These are phyloP conservation scores for Postia placenta DNA, from an alignment of 768 basidiomycete genomes.

Conservation along the genomic window DNA sequence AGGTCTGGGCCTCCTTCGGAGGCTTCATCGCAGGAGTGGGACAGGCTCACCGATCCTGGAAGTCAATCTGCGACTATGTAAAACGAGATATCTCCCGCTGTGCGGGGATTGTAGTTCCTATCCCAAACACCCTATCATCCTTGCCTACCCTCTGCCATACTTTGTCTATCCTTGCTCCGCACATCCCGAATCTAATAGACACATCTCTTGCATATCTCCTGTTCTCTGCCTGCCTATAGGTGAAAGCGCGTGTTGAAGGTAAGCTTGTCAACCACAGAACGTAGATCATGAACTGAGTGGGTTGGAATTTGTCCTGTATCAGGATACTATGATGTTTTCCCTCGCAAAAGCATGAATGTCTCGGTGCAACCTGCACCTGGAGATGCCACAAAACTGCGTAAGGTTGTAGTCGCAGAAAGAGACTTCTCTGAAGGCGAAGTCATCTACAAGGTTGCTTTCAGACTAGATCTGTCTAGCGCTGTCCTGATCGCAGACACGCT, in stretches of 20 bases:
- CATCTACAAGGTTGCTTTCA: slow-evolving; percentile 59
- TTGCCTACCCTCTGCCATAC: slow-evolving; percentile 4
- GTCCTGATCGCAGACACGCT: not conserved
- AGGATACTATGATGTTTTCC: slow-evolving; percentile 79
- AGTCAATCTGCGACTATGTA: slow-evolving; percentile 31
- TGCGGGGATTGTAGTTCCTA: not conserved
- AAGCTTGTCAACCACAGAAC: slow-evolving; percentile 32
- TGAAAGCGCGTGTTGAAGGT: slow-evolving; percentile 70
- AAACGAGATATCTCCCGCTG: slow-evolving; percentile 6
- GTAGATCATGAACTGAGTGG: slow-evolving; percentile 16
- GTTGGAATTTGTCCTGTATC: slow-evolving; percentile 19
- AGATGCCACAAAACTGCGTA: slow-evolving; percentile 22
- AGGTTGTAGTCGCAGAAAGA: slow-evolving; percentile 53
- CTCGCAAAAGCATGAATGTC: slow-evolving; percentile 67
- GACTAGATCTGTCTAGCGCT: not conserved
- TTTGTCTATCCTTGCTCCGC: slow-evolving; percentile 16
- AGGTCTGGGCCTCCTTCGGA: slow-evolving; percentile 73
- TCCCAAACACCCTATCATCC: slow-evolving; percentile 9
- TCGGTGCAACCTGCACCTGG: slow-evolving; percentile 38
- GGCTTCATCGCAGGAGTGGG: slow-evolving; percentile 88
- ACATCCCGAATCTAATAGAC: slow-evolving; percentile 20
- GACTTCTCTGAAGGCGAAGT: slow-evolving; percentile 66
- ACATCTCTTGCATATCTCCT: slow-evolving; percentile 19
- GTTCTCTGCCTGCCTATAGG: slow-evolving; percentile 36
- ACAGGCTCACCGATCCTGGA: slow-evolving; percentile 75